Base-by-base conservation (phyloP, 148 eudicot genomes). In the Vaccinium corymbosum region DNA sequence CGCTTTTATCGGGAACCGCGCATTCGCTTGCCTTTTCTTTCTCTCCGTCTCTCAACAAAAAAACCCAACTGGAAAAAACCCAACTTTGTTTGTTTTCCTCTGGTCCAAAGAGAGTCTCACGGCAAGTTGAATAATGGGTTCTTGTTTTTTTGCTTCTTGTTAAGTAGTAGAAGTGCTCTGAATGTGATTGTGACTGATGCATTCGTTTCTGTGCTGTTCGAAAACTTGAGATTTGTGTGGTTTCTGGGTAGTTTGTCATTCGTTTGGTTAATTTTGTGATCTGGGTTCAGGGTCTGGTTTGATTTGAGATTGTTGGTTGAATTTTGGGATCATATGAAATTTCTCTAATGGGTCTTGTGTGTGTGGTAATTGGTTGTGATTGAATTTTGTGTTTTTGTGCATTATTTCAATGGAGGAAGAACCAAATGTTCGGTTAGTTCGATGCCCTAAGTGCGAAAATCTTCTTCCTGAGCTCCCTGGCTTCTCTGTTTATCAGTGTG, bases 401-500 rank as follows among this genome's bases (percentile, higher is more conserved):
- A 8, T 52, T 15, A 49, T 68, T 32, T 20, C 62, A 87, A 94
- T 93, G 93, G 98, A 88, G 29, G 98, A 93, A 80, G 87, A 85
- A 46, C 66, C 89, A 29, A 88, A 91, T 27, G 88, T 90, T 25
- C 83, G 94, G 68, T 86, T 93, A 62, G 98, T 94, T 82, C 91
- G 94, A 79, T 96, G 99, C 81, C 98, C 98, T 77, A 92, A 90
- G 68, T 94, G 91, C 72, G 90, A 86, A 64, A 87, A 88, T 89
- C 86, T 88, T 79, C 89, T 89, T 20, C 86, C 94, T 13, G 93
- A 94, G 88, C 90, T 88, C 49, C 92, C 91, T 74, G 94, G 89
- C 80, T 93, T 87, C 87, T 93, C 99, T 89, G 89, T 93, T 42
- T 92, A 94, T 85, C 93, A 94, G 85, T 97, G 97, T 84, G 94